A percentile compares a stretch with the other conserved stretches of the same genome.
phyloP scores from a whole-genome alignment of 768 basidiomycete species.

The Tylopilus cervinicoccineus region DNA sequence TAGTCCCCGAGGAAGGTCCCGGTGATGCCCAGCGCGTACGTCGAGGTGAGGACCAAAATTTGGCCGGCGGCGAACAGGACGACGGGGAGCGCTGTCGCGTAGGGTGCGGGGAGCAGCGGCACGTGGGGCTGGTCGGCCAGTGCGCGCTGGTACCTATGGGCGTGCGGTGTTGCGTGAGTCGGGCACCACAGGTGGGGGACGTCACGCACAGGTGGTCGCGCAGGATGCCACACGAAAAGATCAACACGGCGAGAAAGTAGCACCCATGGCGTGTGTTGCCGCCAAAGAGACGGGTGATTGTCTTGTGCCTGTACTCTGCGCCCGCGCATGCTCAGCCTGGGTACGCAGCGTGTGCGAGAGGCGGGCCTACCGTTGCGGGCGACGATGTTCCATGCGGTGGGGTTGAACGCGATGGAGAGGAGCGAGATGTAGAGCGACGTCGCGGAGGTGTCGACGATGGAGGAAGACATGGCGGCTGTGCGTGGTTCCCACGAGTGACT shows the following conservation, averaged over 20 bases:
- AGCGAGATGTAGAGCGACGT: conserved; percentile 62
- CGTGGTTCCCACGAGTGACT: neutral
- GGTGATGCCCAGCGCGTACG: conserved; percentile 88
- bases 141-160: conserved; percentile 66
- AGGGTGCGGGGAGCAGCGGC: conserved; percentile 62
- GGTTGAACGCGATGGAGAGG: conserved; percentile 82
- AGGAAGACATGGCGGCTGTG: too few species aligned
- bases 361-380: conserved; percentile 79
- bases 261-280: conserved; percentile 73
- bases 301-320: conserved; percentile 77
- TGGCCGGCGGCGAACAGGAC: conserved; percentile 70
- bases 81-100: conserved; percentile 55
- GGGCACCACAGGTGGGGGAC: too few species aligned
- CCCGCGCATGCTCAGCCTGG: neutral
- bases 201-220: conserved; percentile 77
- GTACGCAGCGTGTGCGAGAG: neutral
- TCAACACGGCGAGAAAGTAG: conserved; percentile 81
- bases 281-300: conserved; percentile 79
- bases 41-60: conserved; percentile 81
- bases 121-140: conserved; percentile 70
- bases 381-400: conserved; percentile 93
- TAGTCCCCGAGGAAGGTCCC: conserved; percentile 89
- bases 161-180: neutral
- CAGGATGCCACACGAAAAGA: conserved; percentile 81
- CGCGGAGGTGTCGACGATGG: conserved; percentile 56